Conservation (phyloP, 495 filamentous ascomycete genomes). For the Podospora pseudopauciseta region DNA sequence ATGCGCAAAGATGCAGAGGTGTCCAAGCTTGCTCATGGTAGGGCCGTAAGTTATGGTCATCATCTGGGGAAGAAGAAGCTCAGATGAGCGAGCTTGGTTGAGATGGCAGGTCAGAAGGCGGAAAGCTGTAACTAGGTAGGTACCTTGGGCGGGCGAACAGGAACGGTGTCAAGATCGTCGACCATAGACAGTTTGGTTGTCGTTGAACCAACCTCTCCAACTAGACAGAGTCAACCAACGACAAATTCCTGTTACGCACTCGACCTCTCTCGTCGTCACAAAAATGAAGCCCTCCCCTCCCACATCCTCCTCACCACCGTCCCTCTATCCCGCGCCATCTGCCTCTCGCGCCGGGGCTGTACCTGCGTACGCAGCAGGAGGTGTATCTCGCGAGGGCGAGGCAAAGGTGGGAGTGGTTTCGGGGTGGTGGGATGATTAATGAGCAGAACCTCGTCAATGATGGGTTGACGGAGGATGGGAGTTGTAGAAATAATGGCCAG, state of each 20-base stretch:
- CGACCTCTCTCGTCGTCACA: too few relatives aligned
- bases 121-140: neutral
- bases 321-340: too few relatives aligned
- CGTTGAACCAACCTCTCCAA: neutral
- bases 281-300: neutral
- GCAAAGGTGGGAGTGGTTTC: constrained; percentile 64
- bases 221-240: neutral
- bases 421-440: constrained; percentile 59
- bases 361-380: constrained; percentile 55
- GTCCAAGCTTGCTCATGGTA: neutral
- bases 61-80: neutral
- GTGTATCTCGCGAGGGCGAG: constrained; percentile 53
- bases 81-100: neutral
- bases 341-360: constrained; percentile 57
- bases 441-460: constrained; percentile 60
- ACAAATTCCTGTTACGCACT: neutral
- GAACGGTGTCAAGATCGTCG: neutral
- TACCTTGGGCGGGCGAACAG: neutral
- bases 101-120: neutral
- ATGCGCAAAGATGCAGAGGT: neutral
- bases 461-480: constrained; percentile 46
- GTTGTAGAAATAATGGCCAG: constrained; percentile 59
- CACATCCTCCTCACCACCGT: neutral
- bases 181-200: neutral
- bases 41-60: neutral